phyloP scores from a whole-genome alignment of 371 early-diverging fungal species.

The Parasitella parasitica region DNA sequence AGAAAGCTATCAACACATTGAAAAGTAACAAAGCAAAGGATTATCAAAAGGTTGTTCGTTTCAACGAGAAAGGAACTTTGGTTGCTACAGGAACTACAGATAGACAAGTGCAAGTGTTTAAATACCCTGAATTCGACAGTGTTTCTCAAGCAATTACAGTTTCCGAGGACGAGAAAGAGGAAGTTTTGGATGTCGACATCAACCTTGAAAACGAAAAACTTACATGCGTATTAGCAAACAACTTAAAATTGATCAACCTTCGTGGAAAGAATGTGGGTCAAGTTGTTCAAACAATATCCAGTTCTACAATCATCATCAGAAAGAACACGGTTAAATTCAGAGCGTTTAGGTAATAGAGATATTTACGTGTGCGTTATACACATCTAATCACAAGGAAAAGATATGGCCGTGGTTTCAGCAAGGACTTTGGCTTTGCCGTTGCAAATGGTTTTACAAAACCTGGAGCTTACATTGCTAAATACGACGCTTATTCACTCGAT shows the following conservation, averaged over 20 bases:
- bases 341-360: constrained; percentile 41
- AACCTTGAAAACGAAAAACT: constrained; percentile 50
- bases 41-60: constrained; percentile 55
- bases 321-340: constrained; percentile 50
- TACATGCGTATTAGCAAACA: constrained; percentile 46
- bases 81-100: constrained; percentile 69
- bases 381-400: constrained; percentile 22
- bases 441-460: constrained; percentile 30
- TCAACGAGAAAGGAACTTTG: constrained; percentile 56
- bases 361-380: neutral
- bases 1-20: constrained; percentile 41
- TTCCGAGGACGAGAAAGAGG: constrained; percentile 47
- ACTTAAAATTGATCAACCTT: constrained; percentile 50
- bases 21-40: constrained; percentile 45
- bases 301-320: constrained; percentile 47
- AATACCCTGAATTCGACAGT: constrained; percentile 47
- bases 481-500: constrained; percentile 45
- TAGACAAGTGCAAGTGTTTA: constrained; percentile 57
- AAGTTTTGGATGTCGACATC: constrained; percentile 67
- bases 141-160: constrained; percentile 8
- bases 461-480: constrained; percentile 29
- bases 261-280: constrained; percentile 53
- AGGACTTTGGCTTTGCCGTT: constrained; percentile 41
- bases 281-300: constrained; percentile 57
- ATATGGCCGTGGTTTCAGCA: constrained; percentile 51